Percentiles rank a stretch among this genome's conserved stretches.
Evolutionary conservation across 495 filamentous ascomycete genomes (phyloP).

Genomic region (Aspergillus haitiensis): DNA sequence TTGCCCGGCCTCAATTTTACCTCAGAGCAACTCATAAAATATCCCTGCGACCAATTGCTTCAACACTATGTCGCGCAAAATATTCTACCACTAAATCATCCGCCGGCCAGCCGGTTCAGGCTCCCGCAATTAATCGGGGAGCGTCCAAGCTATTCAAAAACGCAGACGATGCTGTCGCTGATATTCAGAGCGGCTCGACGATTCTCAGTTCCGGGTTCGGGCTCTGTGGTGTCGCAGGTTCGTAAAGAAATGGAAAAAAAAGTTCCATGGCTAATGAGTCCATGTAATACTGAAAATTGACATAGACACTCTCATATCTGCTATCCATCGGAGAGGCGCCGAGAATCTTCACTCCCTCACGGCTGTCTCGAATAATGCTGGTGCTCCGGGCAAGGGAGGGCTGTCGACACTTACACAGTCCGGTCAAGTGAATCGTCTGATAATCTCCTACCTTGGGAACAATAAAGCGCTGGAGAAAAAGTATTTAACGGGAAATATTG

Average conservation of each 20-base stretch:
- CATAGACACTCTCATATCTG: conserved; percentile 75
- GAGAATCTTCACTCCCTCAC: conserved; percentile 73
- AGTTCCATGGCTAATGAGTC: no score
- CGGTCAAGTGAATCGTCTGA: conserved; percentile 80
- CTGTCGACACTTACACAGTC: conserved; percentile 76
- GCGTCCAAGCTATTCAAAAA: conserved; percentile 68
- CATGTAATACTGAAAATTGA: no score
- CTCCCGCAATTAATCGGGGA: conserved; percentile 39
- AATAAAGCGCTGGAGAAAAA: conserved; percentile 85
- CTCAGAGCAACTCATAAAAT: conserved; percentile 26
- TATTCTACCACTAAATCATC: conserved; percentile 35
- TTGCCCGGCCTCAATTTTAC: conserved; percentile 30
- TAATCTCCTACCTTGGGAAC: conserved; percentile 83
- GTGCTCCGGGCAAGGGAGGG: conserved; percentile 69
- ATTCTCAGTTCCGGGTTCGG: conserved; percentile 84
- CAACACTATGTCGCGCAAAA: conserved; percentile 10
- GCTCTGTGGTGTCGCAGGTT: conserved; percentile 78
- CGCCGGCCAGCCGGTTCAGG: conserved; percentile 15
- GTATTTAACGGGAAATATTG: conserved; percentile 79
- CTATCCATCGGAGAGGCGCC: conserved; percentile 63
- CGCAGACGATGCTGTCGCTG: conserved; percentile 69
- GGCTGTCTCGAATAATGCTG: conserved; percentile 90
- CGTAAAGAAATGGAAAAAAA: background rate
- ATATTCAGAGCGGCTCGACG: conserved; percentile 70
- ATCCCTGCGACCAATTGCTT: conserved; percentile 17